These are phyloP conservation scores for Lepidium didymum DNA, from an alignment of 345 rosid species.

Conservation along the genomic window DNA sequence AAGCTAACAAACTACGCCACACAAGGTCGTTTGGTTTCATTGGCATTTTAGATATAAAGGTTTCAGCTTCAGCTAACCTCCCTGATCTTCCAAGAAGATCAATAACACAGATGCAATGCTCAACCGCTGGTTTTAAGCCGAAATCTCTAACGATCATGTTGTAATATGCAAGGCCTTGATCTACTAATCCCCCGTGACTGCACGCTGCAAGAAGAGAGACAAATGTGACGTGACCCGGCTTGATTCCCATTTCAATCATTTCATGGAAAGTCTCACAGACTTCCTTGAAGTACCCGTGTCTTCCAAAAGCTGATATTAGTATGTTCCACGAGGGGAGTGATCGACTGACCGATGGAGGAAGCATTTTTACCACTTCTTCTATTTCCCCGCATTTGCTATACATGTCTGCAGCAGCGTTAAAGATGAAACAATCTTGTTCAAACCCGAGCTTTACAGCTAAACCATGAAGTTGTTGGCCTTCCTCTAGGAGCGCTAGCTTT, in stretches of 20 bases:
- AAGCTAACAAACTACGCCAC: slow-evolving; percentile 80
- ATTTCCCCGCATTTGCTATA: slow-evolving; percentile 85
- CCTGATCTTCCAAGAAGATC: slow-evolving; percentile 93
- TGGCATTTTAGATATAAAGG: slow-evolving; percentile 62
- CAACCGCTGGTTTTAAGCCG: slow-evolving; percentile 42
- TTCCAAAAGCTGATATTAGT: slow-evolving; percentile 70
- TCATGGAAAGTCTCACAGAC: slow-evolving; percentile 66
- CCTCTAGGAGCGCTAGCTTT: slow-evolving; percentile 69
- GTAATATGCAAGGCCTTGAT: slow-evolving; percentile 67
- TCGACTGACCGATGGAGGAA: slow-evolving; percentile 40
- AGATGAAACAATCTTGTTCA: slow-evolving; percentile 47
- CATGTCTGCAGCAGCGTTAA: slow-evolving; percentile 77
- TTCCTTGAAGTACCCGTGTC: slow-evolving; percentile 57
- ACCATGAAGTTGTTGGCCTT: slow-evolving; percentile 74
- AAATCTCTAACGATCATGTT: slow-evolving; percentile 54
- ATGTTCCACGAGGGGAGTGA: slow-evolving; percentile 75
- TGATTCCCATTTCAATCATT: slow-evolving; percentile 52
- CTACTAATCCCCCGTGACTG: slow-evolving; percentile 77
- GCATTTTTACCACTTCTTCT: slow-evolving; percentile 44
- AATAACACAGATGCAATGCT: slow-evolving; percentile 79
- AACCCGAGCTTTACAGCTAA: slow-evolving; percentile 60
- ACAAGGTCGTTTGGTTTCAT: slow-evolving; percentile 53
- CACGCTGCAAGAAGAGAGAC: slow-evolving; percentile 87
- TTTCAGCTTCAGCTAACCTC: slow-evolving; percentile 59
- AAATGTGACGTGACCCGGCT: slow-evolving; percentile 83